phyloP scores from a whole-genome alignment of 495 filamentous ascomycete genomes.

The Penicillium paxilli region DNA sequence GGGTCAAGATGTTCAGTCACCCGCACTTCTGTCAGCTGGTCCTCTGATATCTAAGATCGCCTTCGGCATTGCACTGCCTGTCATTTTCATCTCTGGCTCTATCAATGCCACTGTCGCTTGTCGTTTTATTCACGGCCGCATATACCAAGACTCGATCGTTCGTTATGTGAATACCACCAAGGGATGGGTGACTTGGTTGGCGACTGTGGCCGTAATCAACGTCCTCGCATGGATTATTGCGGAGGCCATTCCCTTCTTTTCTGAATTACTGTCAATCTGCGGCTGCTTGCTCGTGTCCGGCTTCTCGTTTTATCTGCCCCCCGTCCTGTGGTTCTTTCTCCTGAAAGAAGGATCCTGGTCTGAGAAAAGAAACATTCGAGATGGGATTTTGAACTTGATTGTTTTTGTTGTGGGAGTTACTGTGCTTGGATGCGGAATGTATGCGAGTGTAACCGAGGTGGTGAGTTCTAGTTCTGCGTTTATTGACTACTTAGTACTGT shows the following conservation, averaged over 20 bases:
- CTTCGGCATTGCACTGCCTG: slow-evolving; percentile 58
- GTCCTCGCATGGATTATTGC: slow-evolving; percentile 64
- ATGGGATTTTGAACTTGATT: slow-evolving; percentile 6
- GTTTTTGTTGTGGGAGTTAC: slow-evolving; percentile 9
- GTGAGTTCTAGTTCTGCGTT: slow-evolving; percentile 1
- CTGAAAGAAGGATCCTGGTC: slow-evolving; percentile 28
- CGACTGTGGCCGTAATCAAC: slow-evolving; percentile 51
- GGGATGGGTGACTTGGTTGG: slow-evolving; percentile 57
- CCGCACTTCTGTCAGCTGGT: slow-evolving; percentile 63
- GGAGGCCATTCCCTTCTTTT: slow-evolving; percentile 66
- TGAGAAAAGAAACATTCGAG: slow-evolving; percentile 7
- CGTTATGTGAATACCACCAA: slow-evolving; percentile 56
- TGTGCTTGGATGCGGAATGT: slow-evolving; percentile 11
- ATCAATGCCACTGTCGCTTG: slow-evolving; percentile 59
- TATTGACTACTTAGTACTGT: neutral
- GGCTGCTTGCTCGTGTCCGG: slow-evolving; percentile 63
- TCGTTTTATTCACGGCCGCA: slow-evolving; percentile 61
- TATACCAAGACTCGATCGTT: slow-evolving; percentile 49
- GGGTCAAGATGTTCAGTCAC: slow-evolving; percentile 61
- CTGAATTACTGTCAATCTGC: slow-evolving; percentile 55
- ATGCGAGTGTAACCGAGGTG: slow-evolving; percentile 10
- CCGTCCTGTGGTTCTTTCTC: slow-evolving; percentile 62
- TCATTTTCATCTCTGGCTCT: slow-evolving; percentile 65
- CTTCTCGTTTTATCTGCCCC: slow-evolving; percentile 64
- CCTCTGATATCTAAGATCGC: slow-evolving; percentile 50